These are phyloP conservation scores for Penicillium psychrofluorescens DNA, from an alignment of 495 filamentous ascomycete genomes.

Conservation along the genomic window DNA sequence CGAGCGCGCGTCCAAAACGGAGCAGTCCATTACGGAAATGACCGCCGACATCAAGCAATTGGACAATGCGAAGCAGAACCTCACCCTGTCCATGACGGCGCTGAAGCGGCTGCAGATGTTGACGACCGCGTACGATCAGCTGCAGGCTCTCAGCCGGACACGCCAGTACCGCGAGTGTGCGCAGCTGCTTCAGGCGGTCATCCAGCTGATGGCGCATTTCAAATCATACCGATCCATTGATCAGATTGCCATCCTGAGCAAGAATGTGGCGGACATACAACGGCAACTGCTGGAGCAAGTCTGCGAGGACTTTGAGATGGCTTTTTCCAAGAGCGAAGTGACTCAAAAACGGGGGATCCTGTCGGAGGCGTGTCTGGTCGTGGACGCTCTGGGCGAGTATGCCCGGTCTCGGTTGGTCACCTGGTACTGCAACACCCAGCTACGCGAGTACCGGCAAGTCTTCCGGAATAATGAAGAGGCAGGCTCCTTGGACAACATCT, in stretches of 20 bases:
- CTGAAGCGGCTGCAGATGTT: conserved; percentile 97
- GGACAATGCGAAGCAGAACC: conserved; percentile 91
- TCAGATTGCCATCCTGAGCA: conserved; percentile 89
- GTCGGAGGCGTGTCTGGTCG: conserved; percentile 82
- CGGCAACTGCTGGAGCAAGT: conserved; percentile 91
- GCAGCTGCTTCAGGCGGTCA: conserved; percentile 86
- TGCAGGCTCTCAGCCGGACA: conserved; percentile 72
- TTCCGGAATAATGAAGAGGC: conserved; percentile 96
- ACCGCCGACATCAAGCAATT: conserved; percentile 98
- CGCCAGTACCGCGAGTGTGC: conserved; percentile 96
- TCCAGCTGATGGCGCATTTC: conserved; percentile 98
- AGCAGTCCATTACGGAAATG: conserved; percentile 96
- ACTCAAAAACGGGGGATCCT: conserved; percentile 60
- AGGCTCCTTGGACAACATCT: conserved; percentile 94
- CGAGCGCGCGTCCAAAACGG: conserved; percentile 81
- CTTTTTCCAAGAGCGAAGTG: conserved; percentile 86
- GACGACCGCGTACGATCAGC: conserved; percentile 95
- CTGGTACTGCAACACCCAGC: conserved; percentile 97
- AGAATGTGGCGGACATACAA: conserved; percentile 91
- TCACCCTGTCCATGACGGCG: conserved; percentile 96
- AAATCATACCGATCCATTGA: conserved; percentile 96
- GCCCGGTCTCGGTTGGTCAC: conserved; percentile 76
- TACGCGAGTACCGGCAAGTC: conserved; percentile 91
- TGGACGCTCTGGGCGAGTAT: conserved; percentile 90
- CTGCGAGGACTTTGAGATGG: conserved; percentile 95